Percentiles rank a stretch among this genome's conserved stretches.
These are phyloP conservation scores for Phytophthora fragariaefolia DNA, from an alignment of 352 stramenopile genomes.

Conservation along the genomic window DNA sequence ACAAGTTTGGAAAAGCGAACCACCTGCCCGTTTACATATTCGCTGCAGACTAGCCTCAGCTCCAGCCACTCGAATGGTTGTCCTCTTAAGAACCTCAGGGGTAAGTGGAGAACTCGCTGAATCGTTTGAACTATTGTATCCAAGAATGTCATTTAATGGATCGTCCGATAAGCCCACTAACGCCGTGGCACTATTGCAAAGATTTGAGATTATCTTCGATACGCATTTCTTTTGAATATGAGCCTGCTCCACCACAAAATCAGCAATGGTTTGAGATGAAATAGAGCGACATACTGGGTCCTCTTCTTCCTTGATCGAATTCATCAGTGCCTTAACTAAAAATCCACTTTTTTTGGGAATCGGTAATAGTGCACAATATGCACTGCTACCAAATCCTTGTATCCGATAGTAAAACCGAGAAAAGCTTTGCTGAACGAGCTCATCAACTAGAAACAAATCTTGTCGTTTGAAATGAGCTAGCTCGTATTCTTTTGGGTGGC, in stretches of 20 bases:
- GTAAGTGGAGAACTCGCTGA: slow-evolving; percentile 5
- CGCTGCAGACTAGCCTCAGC: slow-evolving; percentile 47
- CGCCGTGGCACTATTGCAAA: slow-evolving; percentile 69
- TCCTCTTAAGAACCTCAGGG: slow-evolving; percentile 41
- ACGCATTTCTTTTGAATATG: slow-evolving; percentile 72
- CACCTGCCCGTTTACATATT: slow-evolving; percentile 46
- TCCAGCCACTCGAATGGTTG: slow-evolving; percentile 46
- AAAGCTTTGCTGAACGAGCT: slow-evolving; percentile 67
- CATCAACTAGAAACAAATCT: slow-evolving; percentile 83
- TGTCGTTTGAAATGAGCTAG: slow-evolving; percentile 80
- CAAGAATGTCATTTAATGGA: slow-evolving; percentile 4
- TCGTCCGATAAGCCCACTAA: slow-evolving; percentile 37
- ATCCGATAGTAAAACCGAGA: slow-evolving; percentile 57
- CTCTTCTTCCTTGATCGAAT: slow-evolving; percentile 73
- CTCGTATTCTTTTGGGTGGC: slow-evolving; percentile 52
- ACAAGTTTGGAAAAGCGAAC: slow-evolving; percentile 45
- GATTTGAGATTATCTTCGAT: slow-evolving; percentile 78
- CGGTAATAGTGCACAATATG: slow-evolving; percentile 58
- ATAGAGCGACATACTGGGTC: slow-evolving; percentile 52
- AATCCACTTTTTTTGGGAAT: slow-evolving; percentile 78
- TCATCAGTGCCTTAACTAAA: slow-evolving; percentile 82
- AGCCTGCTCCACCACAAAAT: slow-evolving; percentile 64
- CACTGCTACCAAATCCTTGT: slow-evolving; percentile 68
- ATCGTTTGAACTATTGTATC: slow-evolving; percentile 5
- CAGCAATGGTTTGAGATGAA: slow-evolving; percentile 55